Conservation (phyloP, 805 yeast genomes). For the Novakomyces olei region DNA sequence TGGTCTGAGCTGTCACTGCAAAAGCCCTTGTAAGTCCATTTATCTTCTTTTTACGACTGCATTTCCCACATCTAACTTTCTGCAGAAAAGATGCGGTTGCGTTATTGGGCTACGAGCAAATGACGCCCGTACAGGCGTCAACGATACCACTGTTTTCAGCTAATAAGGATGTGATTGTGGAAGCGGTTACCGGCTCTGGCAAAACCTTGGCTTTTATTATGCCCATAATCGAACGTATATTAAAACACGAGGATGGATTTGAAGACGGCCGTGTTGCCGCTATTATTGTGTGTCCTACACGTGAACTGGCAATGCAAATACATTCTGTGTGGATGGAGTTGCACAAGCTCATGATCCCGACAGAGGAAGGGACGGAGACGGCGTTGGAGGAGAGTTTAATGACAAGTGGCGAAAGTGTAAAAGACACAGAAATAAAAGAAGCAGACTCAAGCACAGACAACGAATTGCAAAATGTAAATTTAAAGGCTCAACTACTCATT, state of each 20-base stretch:
- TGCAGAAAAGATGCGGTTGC: slow-evolving; percentile 32
- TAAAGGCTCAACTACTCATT: slow-evolving; percentile 18
- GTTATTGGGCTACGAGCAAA: slow-evolving; percentile 50
- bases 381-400: no score
- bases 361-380: no score
- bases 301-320: slow-evolving; percentile 33
- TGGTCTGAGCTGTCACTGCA: no score
- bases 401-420: slow-evolving; percentile 4
- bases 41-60: no score
- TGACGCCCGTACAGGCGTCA: slow-evolving; percentile 97
- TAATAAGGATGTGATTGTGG: slow-evolving; percentile 88
- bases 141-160: slow-evolving; percentile 65
- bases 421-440: slow-evolving; percentile 6
- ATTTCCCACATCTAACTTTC: neutral
- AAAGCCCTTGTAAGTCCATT: no score
- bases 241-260: slow-evolving; percentile 16
- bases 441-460: slow-evolving; percentile 7
- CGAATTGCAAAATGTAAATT: neutral
- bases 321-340: slow-evolving; percentile 40
- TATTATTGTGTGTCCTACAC: slow-evolving; percentile 48
- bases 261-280: slow-evolving; percentile 45
- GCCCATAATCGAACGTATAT: slow-evolving; percentile 53
- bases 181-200: slow-evolving; percentile 97
- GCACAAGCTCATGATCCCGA: no score
- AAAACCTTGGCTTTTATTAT: slow-evolving; percentile 78